These are phyloP conservation scores for Daucus carota DNA, from an alignment of 129 eudicot species.

Conservation along the genomic window DH1_v3.0 NC_030381.2:54782501-54783000, in stretches of 20 bases:
- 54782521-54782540: constrained; percentile 67
- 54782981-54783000: constrained; percentile 28
- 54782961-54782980: constrained; percentile 1
- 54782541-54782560: constrained; percentile 71
- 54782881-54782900: constrained; percentile 3
- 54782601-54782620: constrained; percentile 56
- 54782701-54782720: constrained; percentile 22
- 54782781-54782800: constrained; percentile 21
- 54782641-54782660: constrained; percentile 72
- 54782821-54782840: constrained; percentile 8
- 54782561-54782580: constrained; percentile 60
- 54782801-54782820: background rate
- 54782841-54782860: background rate
- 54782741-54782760: constrained; percentile 46
- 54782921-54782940: constrained; percentile 7
- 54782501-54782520: constrained; percentile 71
- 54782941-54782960: background rate
- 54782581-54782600: constrained; percentile 49
- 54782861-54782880: constrained; percentile 9
- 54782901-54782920: constrained; percentile 12
- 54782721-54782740: constrained; percentile 56
- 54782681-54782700: constrained; percentile 51
- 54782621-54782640: constrained; percentile 55
- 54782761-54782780: constrained; percentile 34
- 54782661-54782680: constrained; percentile 73